Evolutionary conservation across 208 protist species (phyloP).

Genomic region (Trypanosomatidae sp.): DNA sequence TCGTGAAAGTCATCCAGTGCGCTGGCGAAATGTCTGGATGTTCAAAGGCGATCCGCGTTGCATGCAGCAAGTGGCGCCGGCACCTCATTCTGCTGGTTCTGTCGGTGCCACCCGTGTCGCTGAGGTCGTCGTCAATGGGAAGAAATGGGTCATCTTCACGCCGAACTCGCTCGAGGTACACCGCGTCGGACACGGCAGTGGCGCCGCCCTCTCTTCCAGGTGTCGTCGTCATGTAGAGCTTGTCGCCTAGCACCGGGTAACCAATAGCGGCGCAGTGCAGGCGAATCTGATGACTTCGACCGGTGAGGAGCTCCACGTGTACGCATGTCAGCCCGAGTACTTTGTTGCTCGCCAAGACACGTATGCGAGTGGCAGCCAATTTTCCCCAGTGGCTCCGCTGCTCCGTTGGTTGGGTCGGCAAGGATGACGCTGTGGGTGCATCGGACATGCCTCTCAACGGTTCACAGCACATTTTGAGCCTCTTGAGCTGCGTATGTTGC

Average conservation of each 20-base stretch:
- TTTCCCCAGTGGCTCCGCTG: conserved; percentile 30
- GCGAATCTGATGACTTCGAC: conserved; percentile 89
- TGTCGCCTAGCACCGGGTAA: conserved; percentile 84
- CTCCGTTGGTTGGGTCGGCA: not conserved
- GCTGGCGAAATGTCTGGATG: conserved; percentile 32
- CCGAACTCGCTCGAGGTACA: conserved; percentile 63
- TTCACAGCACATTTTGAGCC: conserved; percentile 81
- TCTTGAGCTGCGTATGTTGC: conserved; percentile 58
- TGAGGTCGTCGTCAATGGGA: not conserved
- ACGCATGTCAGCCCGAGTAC: conserved; percentile 49
- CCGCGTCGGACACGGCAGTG: conserved; percentile 52
- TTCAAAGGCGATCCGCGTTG: conserved; percentile 40
- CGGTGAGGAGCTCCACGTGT: conserved; percentile 69
- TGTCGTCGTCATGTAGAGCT: conserved; percentile 62
- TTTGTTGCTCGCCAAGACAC: conserved; percentile 37
- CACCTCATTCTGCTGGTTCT: conserved; percentile 11
- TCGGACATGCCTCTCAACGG: not conserved
- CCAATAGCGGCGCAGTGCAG: conserved; percentile 78
- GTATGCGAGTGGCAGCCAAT: conserved; percentile 49
- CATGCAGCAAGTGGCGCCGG: conserved; percentile 73
- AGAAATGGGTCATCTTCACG: conserved; percentile 15
- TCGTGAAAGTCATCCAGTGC: conserved; percentile 26
- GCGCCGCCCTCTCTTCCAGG: conserved; percentile 35
- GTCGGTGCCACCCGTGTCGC: not conserved
- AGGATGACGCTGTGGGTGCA: no score